Evolutionary conservation across 2,329 filamentous ascomycete genomes (phyloP).

Genomic region (Akanthomyces uredinophilus): DNA sequence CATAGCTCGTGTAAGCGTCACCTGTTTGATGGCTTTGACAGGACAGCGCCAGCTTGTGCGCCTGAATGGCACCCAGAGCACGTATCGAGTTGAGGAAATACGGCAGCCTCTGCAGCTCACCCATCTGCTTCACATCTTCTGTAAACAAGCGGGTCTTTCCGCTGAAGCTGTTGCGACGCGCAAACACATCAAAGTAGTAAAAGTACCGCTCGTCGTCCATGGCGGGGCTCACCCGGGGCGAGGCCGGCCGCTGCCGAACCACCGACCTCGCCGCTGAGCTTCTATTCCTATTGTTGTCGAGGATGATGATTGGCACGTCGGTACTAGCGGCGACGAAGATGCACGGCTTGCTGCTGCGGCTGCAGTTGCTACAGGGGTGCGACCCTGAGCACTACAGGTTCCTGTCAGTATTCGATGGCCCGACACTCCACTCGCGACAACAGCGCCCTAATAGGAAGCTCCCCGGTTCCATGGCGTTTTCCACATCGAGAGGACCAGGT

Average conservation of each 20-base stretch:
- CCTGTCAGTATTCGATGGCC: not conserved
- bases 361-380: constrained; percentile 27
- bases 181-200: constrained; percentile 28
- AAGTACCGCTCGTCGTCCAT: constrained; percentile 21
- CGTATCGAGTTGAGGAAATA: constrained; percentile 27
- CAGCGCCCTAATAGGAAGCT: not conserved
- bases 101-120: constrained; percentile 7
- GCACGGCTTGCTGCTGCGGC: constrained; percentile 22
- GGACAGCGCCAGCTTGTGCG: constrained; percentile 17
- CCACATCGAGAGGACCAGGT: not conserved
- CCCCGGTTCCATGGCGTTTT: not conserved
- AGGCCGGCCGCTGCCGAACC: not conserved
- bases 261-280: not conserved
- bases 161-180: constrained; percentile 25
- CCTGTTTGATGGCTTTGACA: constrained; percentile 5
- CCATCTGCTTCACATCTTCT: constrained; percentile 22
- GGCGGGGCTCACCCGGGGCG: not conserved
- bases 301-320: constrained; percentile 17
- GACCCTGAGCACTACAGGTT: constrained; percentile 28
- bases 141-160: constrained; percentile 2
- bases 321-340: constrained; percentile 15
- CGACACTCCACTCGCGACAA: not conserved
- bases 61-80: constrained; percentile 28
- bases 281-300: constrained; percentile 20
- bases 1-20: constrained; percentile 16